Base-by-base conservation (phyloP, 176 grass and related monocot genomes). In the Triticum turgidum region DNA sequence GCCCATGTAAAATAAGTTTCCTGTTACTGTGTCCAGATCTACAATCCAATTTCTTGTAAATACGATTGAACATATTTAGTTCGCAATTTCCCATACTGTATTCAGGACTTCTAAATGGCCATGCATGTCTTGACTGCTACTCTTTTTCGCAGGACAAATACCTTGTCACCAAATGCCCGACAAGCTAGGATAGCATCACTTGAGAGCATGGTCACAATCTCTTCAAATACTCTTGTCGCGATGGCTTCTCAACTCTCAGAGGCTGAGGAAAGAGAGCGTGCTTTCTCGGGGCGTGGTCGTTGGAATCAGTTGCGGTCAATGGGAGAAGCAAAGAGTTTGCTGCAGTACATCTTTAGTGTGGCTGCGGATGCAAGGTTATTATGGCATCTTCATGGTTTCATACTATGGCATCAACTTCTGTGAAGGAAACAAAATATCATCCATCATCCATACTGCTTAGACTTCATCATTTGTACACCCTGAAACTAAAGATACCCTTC, bases 241-340 rank as follows among this genome's bases (percentile, higher is more conserved):
- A 99, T 99, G 94, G 97, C 92, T 87, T 94, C 94, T 69, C 97
- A 99, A 78, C 89, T 99, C 61, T 99, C 97, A 61, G 94, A 99
- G 78, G 97, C 97, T 41, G 97, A 99, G 87, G 97, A 99, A 91
- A 94, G 97, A 81, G 97, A 99, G 62, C 92, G 97, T n/a, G 25
- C 92, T 42, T 99, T 99, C 85, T 91, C 90, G 39, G 94, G 94
- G 21, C 97, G 90, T 71, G 85, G 90, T 51, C 89, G 94, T 27
- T 99, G 97, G 97, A 99, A 91, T 86, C 94, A 99, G 84, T 79
- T 99, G 67, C 83, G 94, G 32, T 96, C 94, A 78, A 91, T 99
- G 87, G 94, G 82, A 61, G 97, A 99, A 49, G 93, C 97, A 77
- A 99, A 96, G 89, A 96, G 89, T 78, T 89, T 96, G 80, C 80